phyloP scores from a whole-genome alignment of 75 land plant species.

The Cryptomeria japonica region DNA sequence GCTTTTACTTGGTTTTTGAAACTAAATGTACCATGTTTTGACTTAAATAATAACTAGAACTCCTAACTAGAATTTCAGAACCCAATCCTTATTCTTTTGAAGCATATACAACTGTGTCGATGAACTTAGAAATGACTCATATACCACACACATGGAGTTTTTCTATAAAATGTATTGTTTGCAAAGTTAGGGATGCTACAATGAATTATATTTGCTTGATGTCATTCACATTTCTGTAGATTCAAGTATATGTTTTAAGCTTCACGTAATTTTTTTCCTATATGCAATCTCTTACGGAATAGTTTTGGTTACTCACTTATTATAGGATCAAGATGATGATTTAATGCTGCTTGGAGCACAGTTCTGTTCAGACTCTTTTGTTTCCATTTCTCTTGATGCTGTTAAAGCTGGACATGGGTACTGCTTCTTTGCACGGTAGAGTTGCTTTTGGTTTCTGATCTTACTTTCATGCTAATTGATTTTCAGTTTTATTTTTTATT shows the following conservation, averaged over 20 bases:
- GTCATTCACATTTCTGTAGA: not conserved
- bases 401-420: conserved; percentile 44
- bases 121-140: not conserved
- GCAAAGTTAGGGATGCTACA: not conserved
- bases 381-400: conserved; percentile 64
- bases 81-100: not conserved
- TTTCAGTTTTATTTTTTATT: not conserved
- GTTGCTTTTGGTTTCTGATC: not conserved
- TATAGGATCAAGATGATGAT: conserved; percentile 89
- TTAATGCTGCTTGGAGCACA: conserved; percentile 84
- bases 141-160: not conserved
- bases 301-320: not conserved
- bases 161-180: not conserved
- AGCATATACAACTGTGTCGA: not conserved
- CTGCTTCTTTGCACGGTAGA: conserved; percentile 84
- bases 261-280: not conserved
- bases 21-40: not conserved
- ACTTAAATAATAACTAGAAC: not conserved
- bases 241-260: not conserved
- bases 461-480: not conserved
- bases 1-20: not conserved
- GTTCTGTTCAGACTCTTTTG: conserved; percentile 82
- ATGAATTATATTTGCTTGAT: not conserved
- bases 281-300: not conserved
- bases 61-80: not conserved